Conservation (phyloP, 192 early-diverging fungal species). For the Coemansia sp. region DNA sequence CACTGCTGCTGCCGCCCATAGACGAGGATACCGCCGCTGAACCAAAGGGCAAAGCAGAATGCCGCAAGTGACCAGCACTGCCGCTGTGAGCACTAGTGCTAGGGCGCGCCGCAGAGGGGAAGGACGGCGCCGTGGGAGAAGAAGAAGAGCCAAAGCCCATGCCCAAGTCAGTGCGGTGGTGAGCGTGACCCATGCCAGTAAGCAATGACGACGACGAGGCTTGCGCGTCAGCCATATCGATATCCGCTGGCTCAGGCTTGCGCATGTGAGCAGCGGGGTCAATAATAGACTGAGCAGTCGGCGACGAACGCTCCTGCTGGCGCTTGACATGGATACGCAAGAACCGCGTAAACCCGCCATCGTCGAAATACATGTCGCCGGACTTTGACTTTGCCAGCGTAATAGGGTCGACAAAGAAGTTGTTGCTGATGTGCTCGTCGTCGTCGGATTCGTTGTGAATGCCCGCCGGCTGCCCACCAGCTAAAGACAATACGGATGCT, state of each 20-base stretch:
- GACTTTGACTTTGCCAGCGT: conserved; percentile 29
- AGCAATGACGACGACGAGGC: neutral
- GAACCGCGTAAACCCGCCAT: conserved; percentile 58
- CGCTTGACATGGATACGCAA: conserved; percentile 56
- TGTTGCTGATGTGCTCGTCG: conserved; percentile 54
- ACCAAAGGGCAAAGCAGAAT: neutral
- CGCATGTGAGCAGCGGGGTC: conserved; percentile 22
- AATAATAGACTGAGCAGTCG: conserved; percentile 6
- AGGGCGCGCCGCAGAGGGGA: neutral
- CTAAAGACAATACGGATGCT: neutral
- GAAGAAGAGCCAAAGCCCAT: neutral
- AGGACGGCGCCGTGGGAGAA: neutral
- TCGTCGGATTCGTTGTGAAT: conserved; percentile 56
- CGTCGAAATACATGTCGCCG: conserved; percentile 57
- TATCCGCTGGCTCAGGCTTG: conserved; percentile 16
- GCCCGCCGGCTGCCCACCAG: conserved; percentile 14
- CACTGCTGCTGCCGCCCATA: conserved; percentile 24
- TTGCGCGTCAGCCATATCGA: conserved; percentile 26
- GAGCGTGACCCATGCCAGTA: conserved; percentile 5
- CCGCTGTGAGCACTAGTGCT: neutral
- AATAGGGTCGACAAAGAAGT: conserved; percentile 54
- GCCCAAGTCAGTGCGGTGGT: conserved; percentile 8
- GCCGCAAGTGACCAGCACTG: neutral
- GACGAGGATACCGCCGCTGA: neutral
- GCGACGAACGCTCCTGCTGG: conserved; percentile 37